Base-by-base conservation (phyloP, 495 filamentous ascomycete species). In the Cenococcum geophilum region DNA sequence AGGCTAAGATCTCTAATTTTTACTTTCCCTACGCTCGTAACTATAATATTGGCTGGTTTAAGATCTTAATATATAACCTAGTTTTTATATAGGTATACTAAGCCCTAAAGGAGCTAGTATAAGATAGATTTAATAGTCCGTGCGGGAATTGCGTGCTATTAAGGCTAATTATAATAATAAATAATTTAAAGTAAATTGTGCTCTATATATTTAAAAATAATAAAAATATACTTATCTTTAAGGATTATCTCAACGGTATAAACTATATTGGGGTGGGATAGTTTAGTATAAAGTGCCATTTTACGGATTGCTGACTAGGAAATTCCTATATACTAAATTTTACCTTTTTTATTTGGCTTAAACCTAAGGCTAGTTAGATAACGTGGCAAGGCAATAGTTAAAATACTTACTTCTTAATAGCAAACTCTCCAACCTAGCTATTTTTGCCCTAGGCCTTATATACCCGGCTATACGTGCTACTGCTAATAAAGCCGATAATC, bases 31-130 rank as follows among this genome's bases (percentile, higher is more conserved):
- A 76, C 75, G 14, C 87, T 89, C 0, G 93, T 99, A 16, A 99
- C 93, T 83, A 99, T 95, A 72, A 99, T 99, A 68, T 99, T 99
- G 63, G 93, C 97, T 1, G 93, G 93, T 70, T 98, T 98, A 77
- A 98, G 96, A 73, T 98, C 93, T 55, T 95, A 88, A 72, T 99
- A 95, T 21, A 99, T 77, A 22, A 99, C 92, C 93, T 95, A 99
- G 70, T 96, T 97, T 43, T 83, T 87, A 70, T 99, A 93, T 1
- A 99, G 80, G 71, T 99, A 99, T 40, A 95, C 85, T 55, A 95
- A 82, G 23, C 93, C 93, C 65, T 96, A 93, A 35, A 97, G 81
- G 4, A 99, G 81, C 74, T 99, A 95, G 74, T 92, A 95, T 69
- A 97, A 82, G 66, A 96, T 92, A 45, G 87, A 91, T 68, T 91